Evolutionary conservation across 495 filamentous ascomycete genomes (phyloP).

Genomic region (Endocarpon pusillum): DNA sequence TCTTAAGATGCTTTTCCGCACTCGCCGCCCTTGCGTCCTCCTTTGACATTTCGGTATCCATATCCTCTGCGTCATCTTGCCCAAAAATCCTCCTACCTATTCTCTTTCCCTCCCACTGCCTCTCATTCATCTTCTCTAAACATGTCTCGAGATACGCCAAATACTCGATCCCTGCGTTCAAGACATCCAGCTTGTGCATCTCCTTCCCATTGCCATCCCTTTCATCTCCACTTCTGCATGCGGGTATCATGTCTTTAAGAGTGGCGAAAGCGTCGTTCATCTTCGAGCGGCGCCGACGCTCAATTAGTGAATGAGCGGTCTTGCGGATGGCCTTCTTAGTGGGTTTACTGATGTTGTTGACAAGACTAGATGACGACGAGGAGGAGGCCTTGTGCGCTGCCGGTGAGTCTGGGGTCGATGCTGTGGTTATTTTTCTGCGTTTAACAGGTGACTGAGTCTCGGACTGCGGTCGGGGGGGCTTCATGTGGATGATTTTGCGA

Average conservation of each 20-base stretch:
- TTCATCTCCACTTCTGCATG: too few relatives aligned
- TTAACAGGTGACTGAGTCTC: conserved; percentile 9
- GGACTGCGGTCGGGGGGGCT: conserved; percentile 30
- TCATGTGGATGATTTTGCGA: conserved; percentile 98
- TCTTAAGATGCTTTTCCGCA: too few relatives aligned
- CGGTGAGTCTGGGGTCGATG: conserved; percentile 8
- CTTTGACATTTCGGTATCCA: too few relatives aligned
- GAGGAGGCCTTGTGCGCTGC: conserved; percentile 11
- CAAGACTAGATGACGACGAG: conserved; percentile 5
- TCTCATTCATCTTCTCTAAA: too few relatives aligned
- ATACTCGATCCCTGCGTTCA: too few relatives aligned
- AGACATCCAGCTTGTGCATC: conserved; percentile 95
- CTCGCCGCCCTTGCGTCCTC: too few relatives aligned
- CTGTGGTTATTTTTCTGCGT: conserved; percentile 12
- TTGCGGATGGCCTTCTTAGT: conserved; percentile 71
- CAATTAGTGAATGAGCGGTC: conserved; percentile 90
- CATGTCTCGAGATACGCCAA: too few relatives aligned
- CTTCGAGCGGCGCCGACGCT: conserved; percentile 77
- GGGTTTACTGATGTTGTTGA: background rate
- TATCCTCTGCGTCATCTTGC: too few relatives aligned
- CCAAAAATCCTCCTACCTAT: too few relatives aligned
- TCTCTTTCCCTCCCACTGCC: too few relatives aligned
- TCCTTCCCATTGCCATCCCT: conserved; percentile 69
- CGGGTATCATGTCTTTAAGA: conserved; percentile 89
- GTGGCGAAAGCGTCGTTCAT: conserved; percentile 98